These are phyloP conservation scores for Globisporangium takayamanum DNA, from an alignment of 352 stramenopile genomes.

Conservation along the genomic window DNA sequence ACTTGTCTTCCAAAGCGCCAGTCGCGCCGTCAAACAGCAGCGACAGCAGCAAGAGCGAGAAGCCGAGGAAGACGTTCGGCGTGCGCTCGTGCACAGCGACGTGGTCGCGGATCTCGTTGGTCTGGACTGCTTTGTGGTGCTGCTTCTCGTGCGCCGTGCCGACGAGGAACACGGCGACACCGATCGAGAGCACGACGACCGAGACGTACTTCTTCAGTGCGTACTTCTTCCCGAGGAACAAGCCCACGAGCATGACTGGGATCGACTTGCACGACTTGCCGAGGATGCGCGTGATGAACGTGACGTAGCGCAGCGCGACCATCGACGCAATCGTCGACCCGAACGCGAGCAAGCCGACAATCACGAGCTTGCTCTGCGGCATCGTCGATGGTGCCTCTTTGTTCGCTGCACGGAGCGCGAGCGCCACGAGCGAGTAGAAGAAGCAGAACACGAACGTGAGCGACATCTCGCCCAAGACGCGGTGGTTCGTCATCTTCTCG, in stretches of 20 bases:
- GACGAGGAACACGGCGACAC: constrained; percentile 71
- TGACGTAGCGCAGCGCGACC: constrained; percentile 77
- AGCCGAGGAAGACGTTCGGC: constrained; percentile 58
- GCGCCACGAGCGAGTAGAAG: constrained; percentile 63
- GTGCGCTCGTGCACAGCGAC: constrained; percentile 41
- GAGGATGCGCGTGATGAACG: constrained; percentile 80
- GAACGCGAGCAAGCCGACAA: constrained; percentile 68
- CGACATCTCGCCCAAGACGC: constrained; percentile 73
- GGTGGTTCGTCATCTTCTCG: constrained; percentile 82
- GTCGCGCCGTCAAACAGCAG: constrained; percentile 77
- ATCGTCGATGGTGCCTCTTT: constrained; percentile 72
- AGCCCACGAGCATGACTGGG: constrained; percentile 75
- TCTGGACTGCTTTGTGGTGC: constrained; percentile 31
- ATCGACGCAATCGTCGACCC: constrained; percentile 79
- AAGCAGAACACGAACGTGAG: constrained; percentile 81
- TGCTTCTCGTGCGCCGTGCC: constrained; percentile 71
- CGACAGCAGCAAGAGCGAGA: constrained; percentile 61
- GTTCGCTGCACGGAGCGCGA: constrained; percentile 43
- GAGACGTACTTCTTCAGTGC: constrained; percentile 78
- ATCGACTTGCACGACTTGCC: constrained; percentile 88
- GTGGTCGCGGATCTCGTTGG: constrained; percentile 39
- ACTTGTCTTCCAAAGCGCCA: constrained; percentile 76
- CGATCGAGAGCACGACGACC: constrained; percentile 60
- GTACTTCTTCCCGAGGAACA: constrained; percentile 74
- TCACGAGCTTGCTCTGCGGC: constrained; percentile 54